These are phyloP conservation scores for Cicer pinnatifidum DNA, from an alignment of 306 rosid genomes.

Conservation along the genomic window DNA sequence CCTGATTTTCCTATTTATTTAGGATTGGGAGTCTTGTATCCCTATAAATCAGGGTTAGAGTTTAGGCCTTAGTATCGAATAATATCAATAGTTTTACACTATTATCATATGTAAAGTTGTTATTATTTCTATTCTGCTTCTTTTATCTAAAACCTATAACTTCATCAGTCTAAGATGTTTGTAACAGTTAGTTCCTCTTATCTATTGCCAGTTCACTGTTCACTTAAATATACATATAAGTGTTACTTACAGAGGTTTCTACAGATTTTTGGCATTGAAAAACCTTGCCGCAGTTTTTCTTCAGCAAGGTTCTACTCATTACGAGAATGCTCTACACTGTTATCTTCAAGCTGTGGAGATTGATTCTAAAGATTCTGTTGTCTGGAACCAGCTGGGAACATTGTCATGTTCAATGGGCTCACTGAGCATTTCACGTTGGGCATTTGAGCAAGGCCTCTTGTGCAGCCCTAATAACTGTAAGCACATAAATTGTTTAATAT, in stretches of 20 bases:
- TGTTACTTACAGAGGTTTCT: constrained; percentile 44
- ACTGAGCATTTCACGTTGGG: constrained; percentile 95
- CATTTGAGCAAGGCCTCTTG: constrained; percentile 94
- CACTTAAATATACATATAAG: constrained; percentile 9
- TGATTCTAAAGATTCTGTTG: constrained; percentile 91
- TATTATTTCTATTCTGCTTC: constrained; percentile 2
- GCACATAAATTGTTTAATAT: constrained; percentile 42
- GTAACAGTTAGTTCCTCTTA: constrained; percentile 8
- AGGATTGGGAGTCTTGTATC: not conserved
- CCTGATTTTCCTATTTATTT: constrained; percentile 4
- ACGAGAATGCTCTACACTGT: constrained; percentile 81
- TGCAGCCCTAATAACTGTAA: constrained; percentile 99
- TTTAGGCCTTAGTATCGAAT: not conserved
- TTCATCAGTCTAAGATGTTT: not conserved
- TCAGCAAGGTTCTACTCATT: constrained; percentile 80
- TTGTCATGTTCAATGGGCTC: constrained; percentile 90
- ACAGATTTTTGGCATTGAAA: constrained; percentile 93
- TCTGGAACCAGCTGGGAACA: constrained; percentile 97
- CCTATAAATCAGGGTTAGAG: not conserved
- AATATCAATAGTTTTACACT: not conserved
- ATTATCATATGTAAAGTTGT: not conserved
- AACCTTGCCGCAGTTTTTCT: constrained; percentile 92
- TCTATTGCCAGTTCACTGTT: constrained; percentile 23
- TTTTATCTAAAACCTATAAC: not conserved
- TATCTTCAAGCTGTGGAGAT: constrained; percentile 99